These are phyloP conservation scores for Schwanniomyces pseudopolymorphus DNA, from an alignment of 805 yeast species.

Conservation along the genomic window DNA sequence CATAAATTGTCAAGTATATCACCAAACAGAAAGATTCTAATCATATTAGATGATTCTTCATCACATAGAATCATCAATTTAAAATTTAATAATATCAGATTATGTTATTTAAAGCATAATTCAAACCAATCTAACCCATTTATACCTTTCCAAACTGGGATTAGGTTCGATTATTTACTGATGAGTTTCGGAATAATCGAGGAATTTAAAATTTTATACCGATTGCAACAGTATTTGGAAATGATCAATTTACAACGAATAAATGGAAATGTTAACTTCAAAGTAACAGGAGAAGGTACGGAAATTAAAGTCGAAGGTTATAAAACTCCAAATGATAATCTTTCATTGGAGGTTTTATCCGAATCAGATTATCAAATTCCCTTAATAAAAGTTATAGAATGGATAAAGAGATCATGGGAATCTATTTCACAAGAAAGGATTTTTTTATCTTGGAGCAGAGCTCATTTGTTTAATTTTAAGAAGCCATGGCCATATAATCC, in stretches of 20 bases:
- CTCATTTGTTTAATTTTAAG: slow-evolving; percentile 29
- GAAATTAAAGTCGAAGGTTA: neutral
- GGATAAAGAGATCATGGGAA: slow-evolving; percentile 60
- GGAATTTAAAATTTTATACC: slow-evolving; percentile 57
- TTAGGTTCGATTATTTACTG: slow-evolving; percentile 55
- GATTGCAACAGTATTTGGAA: slow-evolving; percentile 56
- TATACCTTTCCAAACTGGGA: slow-evolving; percentile 38
- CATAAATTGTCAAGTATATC: slow-evolving; percentile 50
- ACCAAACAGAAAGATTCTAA: slow-evolving; percentile 48
- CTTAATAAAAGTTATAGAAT: slow-evolving; percentile 55
- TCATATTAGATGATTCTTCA: slow-evolving; percentile 60
- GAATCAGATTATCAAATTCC: slow-evolving; percentile 47
- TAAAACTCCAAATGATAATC: slow-evolving; percentile 5
- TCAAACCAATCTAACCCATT: slow-evolving; percentile 37
- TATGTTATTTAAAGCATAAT: slow-evolving; percentile 39
- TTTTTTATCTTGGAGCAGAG: slow-evolving; percentile 32
- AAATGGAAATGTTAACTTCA: slow-evolving; percentile 11
- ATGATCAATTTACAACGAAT: slow-evolving; percentile 36
- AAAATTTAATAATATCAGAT: slow-evolving; percentile 33
- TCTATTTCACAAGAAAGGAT: slow-evolving; percentile 32
- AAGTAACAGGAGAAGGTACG: neutral
- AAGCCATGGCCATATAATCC: slow-evolving; percentile 28
- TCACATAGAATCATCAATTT: slow-evolving; percentile 55
- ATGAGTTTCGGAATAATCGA: slow-evolving; percentile 64
- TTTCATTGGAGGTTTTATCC: slow-evolving; percentile 28